Base-by-base conservation (phyloP, 148 eudicot species). In the Suaeda aralocaspica region DNA sequence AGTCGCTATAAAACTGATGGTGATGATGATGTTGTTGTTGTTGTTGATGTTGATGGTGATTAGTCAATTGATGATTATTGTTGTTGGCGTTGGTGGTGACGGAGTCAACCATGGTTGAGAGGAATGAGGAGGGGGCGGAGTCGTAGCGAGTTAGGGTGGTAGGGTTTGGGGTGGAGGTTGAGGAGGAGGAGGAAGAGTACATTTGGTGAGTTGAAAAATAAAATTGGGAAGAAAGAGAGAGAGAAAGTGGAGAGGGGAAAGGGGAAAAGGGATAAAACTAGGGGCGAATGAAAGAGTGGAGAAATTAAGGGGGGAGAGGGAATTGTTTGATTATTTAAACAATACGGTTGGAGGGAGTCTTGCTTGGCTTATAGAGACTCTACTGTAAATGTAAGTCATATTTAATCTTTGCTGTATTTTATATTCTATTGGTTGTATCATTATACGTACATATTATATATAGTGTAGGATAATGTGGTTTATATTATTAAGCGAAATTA, bases 111-210 rank as follows among this genome's bases (percentile, higher is more conserved):
- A 82, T 81, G 59, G 65, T 51, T 28, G 79, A 25, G 36, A 87
- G 74, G 56, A 87, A 55, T 0, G 86, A 80, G 55, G 84, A 71
- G 9, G 91, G 91, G 18, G 91, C 91, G 0, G 91, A 87, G 59
- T 71, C 88, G 82, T 84, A 84, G 53, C 88, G 87, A 50, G 61
- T 71, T 8, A 86, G 86, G 22, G 48, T 70, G 24, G 44, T 71
- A 36, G 46, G 67, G 76, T 48, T 33, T 28, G 61, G 49, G 25
- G 77, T 64, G 41, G 75, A 73, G 14, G 77, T 62, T 28, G 75
- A 73, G 9, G 66, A 61, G 18, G 66, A 59, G 5, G 64, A 59
- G 1, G 60, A 56, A 9, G 76, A 74, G 77, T 74, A 67, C 77
- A 74, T 74, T 74, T 5, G 61, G 3, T 33, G 28, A 13, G 62